phyloP scores from a whole-genome alignment of 495 filamentous ascomycete genomes.

The Cladorrhinum samala region DNA sequence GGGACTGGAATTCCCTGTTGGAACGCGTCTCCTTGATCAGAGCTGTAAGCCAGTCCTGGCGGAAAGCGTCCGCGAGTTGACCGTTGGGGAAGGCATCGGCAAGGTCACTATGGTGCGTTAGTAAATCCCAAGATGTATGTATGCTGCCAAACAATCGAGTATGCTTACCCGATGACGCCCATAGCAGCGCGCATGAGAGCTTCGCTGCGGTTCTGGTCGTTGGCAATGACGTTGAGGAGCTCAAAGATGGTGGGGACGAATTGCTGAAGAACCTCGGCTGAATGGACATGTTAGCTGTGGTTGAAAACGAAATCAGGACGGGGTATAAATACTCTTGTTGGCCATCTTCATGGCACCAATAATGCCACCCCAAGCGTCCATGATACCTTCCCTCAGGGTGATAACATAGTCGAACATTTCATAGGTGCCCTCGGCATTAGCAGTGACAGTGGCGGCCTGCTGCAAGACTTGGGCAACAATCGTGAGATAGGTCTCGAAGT shows the following conservation, averaged over 20 bases:
- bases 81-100: constrained; percentile 90
- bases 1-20: constrained; percentile 73
- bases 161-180: constrained; percentile 87
- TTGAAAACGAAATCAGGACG: not conserved
- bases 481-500: constrained; percentile 86
- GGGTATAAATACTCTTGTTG: constrained; percentile 56
- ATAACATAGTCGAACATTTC: constrained; percentile 96
- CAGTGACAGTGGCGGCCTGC: constrained; percentile 77
- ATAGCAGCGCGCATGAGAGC: constrained; percentile 84
- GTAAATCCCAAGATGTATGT: too few species aligned
- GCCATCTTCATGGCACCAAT: constrained; percentile 84
- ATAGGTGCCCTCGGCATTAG: constrained; percentile 61
- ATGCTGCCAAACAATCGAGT: too few species aligned
- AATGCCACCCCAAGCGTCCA: constrained; percentile 98
- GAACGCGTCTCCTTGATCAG: constrained; percentile 82
- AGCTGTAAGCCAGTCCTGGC: constrained; percentile 78
- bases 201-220: constrained; percentile 82
- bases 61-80: constrained; percentile 75
- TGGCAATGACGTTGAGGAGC: constrained; percentile 72
- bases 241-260: constrained; percentile 86
- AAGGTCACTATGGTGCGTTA: constrained; percentile 60
- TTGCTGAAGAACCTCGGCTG: constrained; percentile 63
- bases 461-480: constrained; percentile 91
- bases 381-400: constrained; percentile 91
- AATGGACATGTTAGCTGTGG: constrained; percentile 16